These are phyloP conservation scores for Phytophthora colocasiae DNA, from an alignment of 352 stramenopile genomes.

Conservation along the genomic window DNA sequence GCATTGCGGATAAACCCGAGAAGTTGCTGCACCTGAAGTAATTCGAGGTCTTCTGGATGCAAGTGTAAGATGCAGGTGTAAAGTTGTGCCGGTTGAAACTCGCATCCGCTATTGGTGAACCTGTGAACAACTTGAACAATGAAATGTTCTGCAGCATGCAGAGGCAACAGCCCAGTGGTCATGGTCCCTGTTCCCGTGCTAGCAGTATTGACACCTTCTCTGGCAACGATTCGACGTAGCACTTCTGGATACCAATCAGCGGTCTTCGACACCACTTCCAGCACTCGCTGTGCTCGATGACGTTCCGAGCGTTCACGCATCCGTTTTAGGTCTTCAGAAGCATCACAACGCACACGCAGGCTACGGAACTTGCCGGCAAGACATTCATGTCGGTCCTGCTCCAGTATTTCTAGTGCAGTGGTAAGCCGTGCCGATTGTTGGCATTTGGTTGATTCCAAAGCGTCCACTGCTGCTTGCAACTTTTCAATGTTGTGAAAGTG, in stretches of 20 bases:
- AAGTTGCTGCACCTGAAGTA: constrained; percentile 56
- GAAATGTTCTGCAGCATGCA: constrained; percentile 63
- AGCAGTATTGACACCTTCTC: constrained; percentile 28
- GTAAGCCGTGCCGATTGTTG: constrained; percentile 46
- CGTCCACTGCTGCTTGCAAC: constrained; percentile 56
- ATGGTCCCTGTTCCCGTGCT: constrained; percentile 1
- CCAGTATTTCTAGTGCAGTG: constrained; percentile 49
- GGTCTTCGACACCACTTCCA: constrained; percentile 34
- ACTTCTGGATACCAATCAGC: constrained; percentile 64
- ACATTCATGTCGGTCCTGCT: constrained; percentile 62
- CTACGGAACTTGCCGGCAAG: constrained; percentile 60
- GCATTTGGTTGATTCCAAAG: constrained; percentile 54
- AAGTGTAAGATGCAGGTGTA: constrained; percentile 46
- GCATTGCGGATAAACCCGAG: constrained; percentile 53
- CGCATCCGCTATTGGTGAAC: constrained; percentile 50
- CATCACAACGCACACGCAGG: constrained; percentile 44
- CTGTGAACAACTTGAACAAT: constrained; percentile 57
- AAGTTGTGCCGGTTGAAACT: constrained; percentile 49
- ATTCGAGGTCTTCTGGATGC: constrained; percentile 54
- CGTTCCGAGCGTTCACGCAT: constrained; percentile 65
- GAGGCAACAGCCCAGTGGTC: constrained; percentile 5
- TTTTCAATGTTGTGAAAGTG: constrained; percentile 59
- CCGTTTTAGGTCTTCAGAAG: constrained; percentile 45
- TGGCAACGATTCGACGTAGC: constrained; percentile 51
- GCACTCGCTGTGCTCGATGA: constrained; percentile 45